Percentiles rank a stretch among this genome's conserved stretches.
These are phyloP conservation scores for Lophium mytilinum DNA, from an alignment of 495 filamentous ascomycete species.

Conservation along the genomic window DNA sequence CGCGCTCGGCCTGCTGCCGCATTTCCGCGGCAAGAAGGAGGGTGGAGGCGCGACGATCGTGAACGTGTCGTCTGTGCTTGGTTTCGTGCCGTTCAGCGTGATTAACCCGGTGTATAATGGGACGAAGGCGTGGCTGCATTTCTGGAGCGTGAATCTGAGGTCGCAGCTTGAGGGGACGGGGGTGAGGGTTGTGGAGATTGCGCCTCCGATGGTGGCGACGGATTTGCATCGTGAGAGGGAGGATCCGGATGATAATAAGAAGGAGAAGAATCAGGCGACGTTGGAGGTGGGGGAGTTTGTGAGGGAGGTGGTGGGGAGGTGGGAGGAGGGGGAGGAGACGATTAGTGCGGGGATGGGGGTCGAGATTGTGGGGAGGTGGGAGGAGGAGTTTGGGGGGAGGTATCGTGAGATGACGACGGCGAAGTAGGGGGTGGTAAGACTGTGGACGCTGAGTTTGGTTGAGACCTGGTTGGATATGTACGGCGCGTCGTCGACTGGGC, in stretches of 20 bases:
- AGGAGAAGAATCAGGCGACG: conserved; percentile 37
- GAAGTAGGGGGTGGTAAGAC: no score
- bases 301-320: conserved; percentile 32
- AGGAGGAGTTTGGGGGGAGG: conserved; percentile 27
- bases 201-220: conserved; percentile 41
- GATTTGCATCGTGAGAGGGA: conserved; percentile 43
- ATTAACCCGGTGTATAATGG: conserved; percentile 45
- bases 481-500: no score
- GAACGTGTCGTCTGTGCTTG: conserved; percentile 42
- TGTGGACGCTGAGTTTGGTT: no score
- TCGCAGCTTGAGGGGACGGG: conserved; percentile 35
- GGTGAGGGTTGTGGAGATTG: conserved; percentile 40
- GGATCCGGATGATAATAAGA: conserved; percentile 46
- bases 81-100: conserved; percentile 34
- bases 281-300: conserved; percentile 42
- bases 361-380: conserved; percentile 36
- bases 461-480: no score
- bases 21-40: conserved; percentile 37
- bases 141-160: conserved; percentile 41
- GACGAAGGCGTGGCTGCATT: conserved; percentile 44
- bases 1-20: conserved; percentile 33
- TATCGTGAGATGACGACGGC: no score
- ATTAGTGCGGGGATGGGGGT: conserved; percentile 32
- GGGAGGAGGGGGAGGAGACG: conserved; percentile 36
- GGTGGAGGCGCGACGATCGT: conserved; percentile 34